Percentiles rank a stretch among this genome's conserved stretches.
Conservation (phyloP, 345 rosid genomes). For the Microthlaspi erraticum region DNA sequence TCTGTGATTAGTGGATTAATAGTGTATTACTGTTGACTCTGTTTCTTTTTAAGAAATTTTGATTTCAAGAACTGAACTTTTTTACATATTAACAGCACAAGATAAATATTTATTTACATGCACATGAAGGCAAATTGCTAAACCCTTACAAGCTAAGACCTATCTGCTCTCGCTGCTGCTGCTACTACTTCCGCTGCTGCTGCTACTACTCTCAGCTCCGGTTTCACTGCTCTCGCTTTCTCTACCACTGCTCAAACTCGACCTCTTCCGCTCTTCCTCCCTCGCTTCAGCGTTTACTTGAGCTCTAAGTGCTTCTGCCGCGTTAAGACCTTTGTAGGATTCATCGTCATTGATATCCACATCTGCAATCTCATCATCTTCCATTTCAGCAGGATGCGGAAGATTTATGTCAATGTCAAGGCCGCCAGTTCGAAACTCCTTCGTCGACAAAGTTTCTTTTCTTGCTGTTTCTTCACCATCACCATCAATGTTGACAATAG, state of each 20-base stretch:
- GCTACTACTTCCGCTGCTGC: slow-evolving; percentile 49
- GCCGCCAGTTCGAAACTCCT: slow-evolving; percentile 44
- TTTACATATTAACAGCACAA: neutral
- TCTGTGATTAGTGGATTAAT: too few relatives aligned
- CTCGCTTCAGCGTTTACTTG: slow-evolving; percentile 68
- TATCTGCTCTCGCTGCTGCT: slow-evolving; percentile 48
- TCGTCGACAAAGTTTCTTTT: slow-evolving; percentile 37
- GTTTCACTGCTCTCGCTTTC: slow-evolving; percentile 57
- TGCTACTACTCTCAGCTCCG: slow-evolving; percentile 52
- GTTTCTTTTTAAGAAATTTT: neutral
- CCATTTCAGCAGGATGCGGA: slow-evolving; percentile 57
- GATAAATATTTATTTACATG: neutral
- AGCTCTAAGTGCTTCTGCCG: slow-evolving; percentile 88
- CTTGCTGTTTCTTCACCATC: slow-evolving; percentile 36
- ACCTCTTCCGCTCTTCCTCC: slow-evolving; percentile 47
- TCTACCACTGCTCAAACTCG: slow-evolving; percentile 66
- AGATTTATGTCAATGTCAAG: slow-evolving; percentile 68
- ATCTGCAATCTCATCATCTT: slow-evolving; percentile 81
- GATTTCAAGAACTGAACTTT: neutral
- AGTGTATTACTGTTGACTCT: too few relatives aligned
- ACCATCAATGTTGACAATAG: slow-evolving; percentile 48
- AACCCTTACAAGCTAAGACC: neutral
- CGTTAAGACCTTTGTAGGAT: slow-evolving; percentile 60
- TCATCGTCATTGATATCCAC: slow-evolving; percentile 76
- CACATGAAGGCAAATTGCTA: neutral